Percentiles rank a stretch among this genome's conserved stretches.
Evolutionary conservation across 805 yeast genomes (phyloP).

Genomic region (Saccharomycopsis sp.): DNA sequence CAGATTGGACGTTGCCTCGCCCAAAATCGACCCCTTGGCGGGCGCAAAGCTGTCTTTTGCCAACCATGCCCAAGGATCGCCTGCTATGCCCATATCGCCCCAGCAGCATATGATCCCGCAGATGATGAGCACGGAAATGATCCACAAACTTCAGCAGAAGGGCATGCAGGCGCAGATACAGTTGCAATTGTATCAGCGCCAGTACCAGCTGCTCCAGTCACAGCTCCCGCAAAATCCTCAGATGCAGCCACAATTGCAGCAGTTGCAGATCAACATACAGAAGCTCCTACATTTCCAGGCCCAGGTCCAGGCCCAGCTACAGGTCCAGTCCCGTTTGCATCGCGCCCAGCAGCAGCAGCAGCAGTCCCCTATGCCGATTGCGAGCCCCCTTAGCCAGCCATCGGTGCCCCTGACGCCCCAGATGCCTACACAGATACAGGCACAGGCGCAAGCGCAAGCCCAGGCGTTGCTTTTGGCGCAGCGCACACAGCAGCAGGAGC

Average conservation of each 20-base stretch:
- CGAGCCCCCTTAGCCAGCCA: background rate
- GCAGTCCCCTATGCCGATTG: background rate
- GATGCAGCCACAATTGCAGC: slow-evolving; percentile 16
- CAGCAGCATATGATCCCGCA: background rate
- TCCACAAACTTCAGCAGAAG: background rate
- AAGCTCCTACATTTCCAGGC: background rate
- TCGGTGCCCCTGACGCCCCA: background rate
- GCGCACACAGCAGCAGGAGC: slow-evolving; percentile 9
- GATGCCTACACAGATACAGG: background rate
- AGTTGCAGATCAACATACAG: background rate
- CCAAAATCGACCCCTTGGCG: background rate
- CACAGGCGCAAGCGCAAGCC: background rate
- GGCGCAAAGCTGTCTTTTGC: background rate
- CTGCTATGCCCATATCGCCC: no score
- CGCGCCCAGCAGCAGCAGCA: background rate
- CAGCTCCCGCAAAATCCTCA: slow-evolving; percentile 21
- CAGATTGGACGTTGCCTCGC: background rate
- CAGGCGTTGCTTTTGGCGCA: background rate
- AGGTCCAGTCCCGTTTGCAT: background rate
- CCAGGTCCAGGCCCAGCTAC: slow-evolving; percentile 2
- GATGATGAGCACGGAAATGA: background rate
- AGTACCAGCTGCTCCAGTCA: slow-evolving; percentile 18
- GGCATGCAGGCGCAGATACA: background rate
- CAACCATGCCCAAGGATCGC: no score
- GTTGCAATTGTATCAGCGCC: background rate